Evolutionary conservation across 2,329 filamentous ascomycete genomes (phyloP).

Genomic region (Fusarium sp.): DNA sequence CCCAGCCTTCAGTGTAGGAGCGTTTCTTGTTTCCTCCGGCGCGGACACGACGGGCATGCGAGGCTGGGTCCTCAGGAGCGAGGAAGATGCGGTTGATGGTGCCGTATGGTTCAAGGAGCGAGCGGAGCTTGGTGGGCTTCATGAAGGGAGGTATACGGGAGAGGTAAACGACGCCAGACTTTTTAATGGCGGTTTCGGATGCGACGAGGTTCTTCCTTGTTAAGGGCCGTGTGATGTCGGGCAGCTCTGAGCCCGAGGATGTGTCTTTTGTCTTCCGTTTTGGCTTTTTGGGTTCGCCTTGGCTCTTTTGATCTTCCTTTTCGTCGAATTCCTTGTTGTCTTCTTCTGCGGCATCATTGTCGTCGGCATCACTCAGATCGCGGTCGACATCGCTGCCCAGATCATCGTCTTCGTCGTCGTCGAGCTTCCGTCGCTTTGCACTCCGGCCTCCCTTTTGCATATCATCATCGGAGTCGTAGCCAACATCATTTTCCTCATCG

Average conservation of each 20-base stretch:
- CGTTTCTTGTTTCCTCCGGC: slow-evolving; percentile 88
- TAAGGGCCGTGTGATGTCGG: slow-evolving; percentile 68
- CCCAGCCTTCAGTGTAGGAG: slow-evolving; percentile 88
- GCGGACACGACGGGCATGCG: slow-evolving; percentile 77
- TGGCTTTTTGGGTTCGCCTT: slow-evolving; percentile 40
- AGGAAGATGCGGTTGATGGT: slow-evolving; percentile 84
- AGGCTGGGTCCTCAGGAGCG: slow-evolving; percentile 79
- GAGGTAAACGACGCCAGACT: slow-evolving; percentile 86
- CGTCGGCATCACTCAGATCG: slow-evolving; percentile 54
- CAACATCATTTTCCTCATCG: slow-evolving; percentile 70
- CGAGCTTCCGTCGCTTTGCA: slow-evolving; percentile 76
- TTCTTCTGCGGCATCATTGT: slow-evolving; percentile 51
- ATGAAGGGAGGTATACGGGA: slow-evolving; percentile 91
- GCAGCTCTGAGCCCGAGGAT: slow-evolving; percentile 56
- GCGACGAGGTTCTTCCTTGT: slow-evolving; percentile 79
- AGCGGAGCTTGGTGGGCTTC: slow-evolving; percentile 84
- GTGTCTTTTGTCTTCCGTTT: slow-evolving; percentile 46
- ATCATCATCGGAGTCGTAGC: slow-evolving; percentile 80
- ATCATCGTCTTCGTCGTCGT: slow-evolving; percentile 57
- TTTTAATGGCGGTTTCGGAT: slow-evolving; percentile 75
- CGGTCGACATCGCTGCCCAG: slow-evolving; percentile 57
- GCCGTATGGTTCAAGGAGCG: slow-evolving; percentile 82
- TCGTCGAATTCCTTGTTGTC: slow-evolving; percentile 43
- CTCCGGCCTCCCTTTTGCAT: slow-evolving; percentile 75
- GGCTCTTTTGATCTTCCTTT: slow-evolving; percentile 35